Conservation (phyloP, 1,284 basidiomycete species). For the Amylostereum areolatum region DNA sequence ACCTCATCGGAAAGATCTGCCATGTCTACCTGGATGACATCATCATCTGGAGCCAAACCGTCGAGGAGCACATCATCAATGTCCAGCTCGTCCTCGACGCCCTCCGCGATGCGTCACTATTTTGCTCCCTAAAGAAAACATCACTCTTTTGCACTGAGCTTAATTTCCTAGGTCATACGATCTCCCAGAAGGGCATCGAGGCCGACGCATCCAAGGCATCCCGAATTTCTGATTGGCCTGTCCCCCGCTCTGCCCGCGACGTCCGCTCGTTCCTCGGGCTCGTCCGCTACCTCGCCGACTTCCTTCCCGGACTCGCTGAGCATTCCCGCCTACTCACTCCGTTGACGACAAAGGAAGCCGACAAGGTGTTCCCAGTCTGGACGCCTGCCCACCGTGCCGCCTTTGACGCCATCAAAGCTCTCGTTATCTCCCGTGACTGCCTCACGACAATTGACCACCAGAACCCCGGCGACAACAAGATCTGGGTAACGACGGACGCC, state of each 20-base stretch:
- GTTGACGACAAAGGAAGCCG: constrained; percentile 22
- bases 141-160: constrained; percentile 21
- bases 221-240: constrained; percentile 27
- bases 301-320: constrained; percentile 26
- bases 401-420: constrained; percentile 31
- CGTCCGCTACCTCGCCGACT: constrained; percentile 25
- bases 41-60: constrained; percentile 31
- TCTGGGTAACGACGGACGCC: constrained; percentile 23
- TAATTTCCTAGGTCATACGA: constrained; percentile 30
- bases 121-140: constrained; percentile 24
- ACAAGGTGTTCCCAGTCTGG: constrained; percentile 26
- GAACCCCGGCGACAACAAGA: constrained; percentile 15
- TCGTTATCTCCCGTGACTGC: constrained; percentile 21
- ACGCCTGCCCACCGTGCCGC: constrained; percentile 20
- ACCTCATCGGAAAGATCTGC: constrained; percentile 28
- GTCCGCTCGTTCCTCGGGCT: constrained; percentile 30
- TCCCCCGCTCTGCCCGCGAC: constrained; percentile 19
- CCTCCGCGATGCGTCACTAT: constrained; percentile 12
- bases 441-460: constrained; percentile 27
- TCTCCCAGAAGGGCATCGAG: constrained; percentile 24
- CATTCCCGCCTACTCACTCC: constrained; percentile 24
- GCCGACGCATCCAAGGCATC: constrained; percentile 25
- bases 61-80: constrained; percentile 29
- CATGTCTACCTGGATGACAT: constrained; percentile 41
- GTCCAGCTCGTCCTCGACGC: constrained; percentile 23